Evolutionary conservation across 2,329 filamentous ascomycete species (phyloP).

Genomic region (Fusarium lyarnte): DNA sequence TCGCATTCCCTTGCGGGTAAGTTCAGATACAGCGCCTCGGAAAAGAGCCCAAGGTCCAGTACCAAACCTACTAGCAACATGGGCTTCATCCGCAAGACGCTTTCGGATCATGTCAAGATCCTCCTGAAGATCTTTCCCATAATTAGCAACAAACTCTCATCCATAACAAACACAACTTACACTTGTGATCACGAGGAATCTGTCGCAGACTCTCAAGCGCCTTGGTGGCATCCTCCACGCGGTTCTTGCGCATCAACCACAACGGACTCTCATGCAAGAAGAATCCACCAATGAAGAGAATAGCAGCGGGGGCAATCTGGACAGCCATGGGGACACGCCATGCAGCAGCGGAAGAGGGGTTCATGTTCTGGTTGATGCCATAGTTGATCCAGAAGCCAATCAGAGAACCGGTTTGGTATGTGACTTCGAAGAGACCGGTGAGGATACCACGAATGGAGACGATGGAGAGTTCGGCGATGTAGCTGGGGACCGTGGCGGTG

Average conservation of each 20-base stretch:
- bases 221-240: conserved; percentile 46
- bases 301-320: conserved; percentile 56
- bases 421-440: conserved; percentile 62
- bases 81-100: conserved; percentile 48
- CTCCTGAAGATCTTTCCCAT: conserved; percentile 52
- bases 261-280: conserved; percentile 56
- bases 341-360: conserved; percentile 44
- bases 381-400: conserved; percentile 64
- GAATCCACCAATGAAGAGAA: conserved; percentile 56
- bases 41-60: conserved; percentile 48
- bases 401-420: conserved; percentile 62
- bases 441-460: conserved; percentile 67
- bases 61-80: conserved; percentile 47
- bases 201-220: conserved; percentile 53
- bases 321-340: conserved; percentile 62
- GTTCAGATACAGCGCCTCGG: conserved; percentile 47
- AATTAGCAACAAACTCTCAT: background rate
- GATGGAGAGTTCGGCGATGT: conserved; percentile 70
- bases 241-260: conserved; percentile 50
- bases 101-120: conserved; percentile 58
- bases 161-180: conserved; percentile 7
- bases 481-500: conserved; percentile 68
- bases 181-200: conserved; percentile 52
- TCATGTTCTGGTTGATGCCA: conserved; percentile 54
- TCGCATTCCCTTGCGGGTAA: conserved; percentile 53